Percentiles rank a stretch among this genome's conserved stretches.
Conservation (phyloP, 805 yeast species). For the Kazachstania martiniae region DNA sequence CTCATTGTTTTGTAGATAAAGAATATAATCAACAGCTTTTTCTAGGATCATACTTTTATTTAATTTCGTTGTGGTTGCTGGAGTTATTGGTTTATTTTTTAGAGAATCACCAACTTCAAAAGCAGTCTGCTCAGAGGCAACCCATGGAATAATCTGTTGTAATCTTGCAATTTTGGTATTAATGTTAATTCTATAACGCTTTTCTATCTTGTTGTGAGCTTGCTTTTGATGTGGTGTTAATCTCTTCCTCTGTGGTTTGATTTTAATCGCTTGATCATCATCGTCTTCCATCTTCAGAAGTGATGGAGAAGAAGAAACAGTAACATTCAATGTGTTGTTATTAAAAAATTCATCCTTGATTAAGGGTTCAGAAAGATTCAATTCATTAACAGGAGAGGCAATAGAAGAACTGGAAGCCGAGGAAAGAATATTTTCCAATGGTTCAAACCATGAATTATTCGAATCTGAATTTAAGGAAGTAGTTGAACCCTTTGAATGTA, state of each 20-base stretch:
- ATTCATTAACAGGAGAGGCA: constrained; percentile 11
- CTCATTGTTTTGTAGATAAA: constrained; percentile 42
- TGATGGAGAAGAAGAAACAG: neutral
- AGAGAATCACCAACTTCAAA: constrained; percentile 32
- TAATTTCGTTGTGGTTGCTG: constrained; percentile 28
- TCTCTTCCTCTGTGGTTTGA: constrained; percentile 32
- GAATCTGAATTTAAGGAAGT: constrained; percentile 2
- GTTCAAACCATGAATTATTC: constrained; percentile 19
- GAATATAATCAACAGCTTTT: constrained; percentile 53
- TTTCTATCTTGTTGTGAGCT: constrained; percentile 64
- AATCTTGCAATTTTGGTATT: constrained; percentile 59
- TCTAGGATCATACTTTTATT: constrained; percentile 61
- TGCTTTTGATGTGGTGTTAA: constrained; percentile 50
- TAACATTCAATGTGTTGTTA: neutral
- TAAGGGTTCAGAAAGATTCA: neutral
- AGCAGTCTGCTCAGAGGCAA: constrained; percentile 49
- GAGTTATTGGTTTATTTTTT: constrained; percentile 1
- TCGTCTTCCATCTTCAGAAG: constrained; percentile 1
- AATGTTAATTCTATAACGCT: constrained; percentile 58
- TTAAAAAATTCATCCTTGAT: too few species aligned
- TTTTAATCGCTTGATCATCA: neutral
- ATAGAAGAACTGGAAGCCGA: constrained; percentile 17
- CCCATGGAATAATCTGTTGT: constrained; percentile 58
- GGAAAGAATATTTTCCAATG: constrained; percentile 18
- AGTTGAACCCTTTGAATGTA: neutral